A percentile compares a stretch with the other conserved stretches of the same genome.
These are phyloP conservation scores for Paxillus ammoniavirescens DNA, from an alignment of 768 basidiomycete species.

Conservation along the genomic window DNA sequence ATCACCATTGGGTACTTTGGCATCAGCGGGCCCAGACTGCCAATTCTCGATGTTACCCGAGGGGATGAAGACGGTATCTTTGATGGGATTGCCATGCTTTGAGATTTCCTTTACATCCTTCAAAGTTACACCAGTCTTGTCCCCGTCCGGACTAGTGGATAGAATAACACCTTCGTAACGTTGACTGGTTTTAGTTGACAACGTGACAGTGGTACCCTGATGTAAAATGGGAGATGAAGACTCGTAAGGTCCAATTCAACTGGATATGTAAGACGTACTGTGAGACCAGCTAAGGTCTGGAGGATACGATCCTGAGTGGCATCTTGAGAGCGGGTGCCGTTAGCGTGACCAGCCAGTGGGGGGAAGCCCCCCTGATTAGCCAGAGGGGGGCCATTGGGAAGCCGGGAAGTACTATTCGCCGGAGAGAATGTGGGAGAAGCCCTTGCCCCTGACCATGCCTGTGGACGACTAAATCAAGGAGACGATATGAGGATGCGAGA, in stretches of 20 bases:
- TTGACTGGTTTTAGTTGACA: conserved; percentile 64
- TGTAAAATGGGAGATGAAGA: conserved; percentile 16
- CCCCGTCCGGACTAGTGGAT: conserved; percentile 61
- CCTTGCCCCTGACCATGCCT: conserved; percentile 69
- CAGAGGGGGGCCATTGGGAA: conserved; percentile 40
- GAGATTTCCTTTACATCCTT: conserved; percentile 77
- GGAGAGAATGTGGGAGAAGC: conserved; percentile 73
- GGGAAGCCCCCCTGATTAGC: conserved; percentile 40
- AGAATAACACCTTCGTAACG: conserved; percentile 74
- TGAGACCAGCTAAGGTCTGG: conserved; percentile 65
- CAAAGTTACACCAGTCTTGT: conserved; percentile 69
- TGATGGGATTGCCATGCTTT: conserved; percentile 63
- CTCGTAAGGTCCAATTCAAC: conserved; percentile 10
- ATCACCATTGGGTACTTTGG: conserved; percentile 66
- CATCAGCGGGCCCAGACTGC: conserved; percentile 72
- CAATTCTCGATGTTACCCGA: conserved; percentile 72
- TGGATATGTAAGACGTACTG: conserved; percentile 45
- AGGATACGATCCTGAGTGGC: conserved; percentile 57
- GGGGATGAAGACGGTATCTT: conserved; percentile 68
- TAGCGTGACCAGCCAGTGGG: conserved; percentile 43
- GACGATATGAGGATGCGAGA: conserved; percentile 9
- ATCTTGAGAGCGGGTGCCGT: conserved; percentile 47
- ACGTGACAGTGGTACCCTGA: conserved; percentile 79
- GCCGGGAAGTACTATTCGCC: conserved; percentile 37
- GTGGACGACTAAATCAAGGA: conserved; percentile 34